These are phyloP conservation scores for Macadamia tetraphylla DNA, from an alignment of 164 flowering plant species.

Conservation along the genomic window DNA sequence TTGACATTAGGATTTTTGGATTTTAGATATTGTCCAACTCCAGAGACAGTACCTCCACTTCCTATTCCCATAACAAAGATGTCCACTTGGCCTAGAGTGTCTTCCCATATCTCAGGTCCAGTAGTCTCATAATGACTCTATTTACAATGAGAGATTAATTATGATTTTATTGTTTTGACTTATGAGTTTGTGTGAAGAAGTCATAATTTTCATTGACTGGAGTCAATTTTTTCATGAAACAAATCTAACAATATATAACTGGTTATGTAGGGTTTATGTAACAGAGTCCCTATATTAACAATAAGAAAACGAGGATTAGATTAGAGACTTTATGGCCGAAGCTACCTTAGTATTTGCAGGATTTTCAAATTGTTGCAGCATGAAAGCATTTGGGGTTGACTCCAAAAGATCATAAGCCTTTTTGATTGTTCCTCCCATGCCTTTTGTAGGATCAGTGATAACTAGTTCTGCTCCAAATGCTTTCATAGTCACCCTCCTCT, in stretches of 20 bases:
- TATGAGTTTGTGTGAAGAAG: not conserved
- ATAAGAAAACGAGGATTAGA: too few species aligned
- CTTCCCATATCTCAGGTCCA: slow-evolving; percentile 98
- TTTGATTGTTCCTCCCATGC: slow-evolving; percentile 94
- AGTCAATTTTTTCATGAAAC: too few species aligned
- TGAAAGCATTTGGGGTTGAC: slow-evolving; percentile 71
- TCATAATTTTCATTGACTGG: not conserved
- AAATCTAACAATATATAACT: too few species aligned
- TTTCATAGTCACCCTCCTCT: slow-evolving; percentile 89
- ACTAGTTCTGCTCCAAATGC: slow-evolving; percentile 90
- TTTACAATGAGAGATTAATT: slow-evolving; percentile 4
- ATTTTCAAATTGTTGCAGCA: slow-evolving; percentile 90
- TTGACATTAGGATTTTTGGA: slow-evolving; percentile 85
- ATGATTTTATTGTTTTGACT: not conserved
- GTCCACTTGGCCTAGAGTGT: slow-evolving; percentile 80
- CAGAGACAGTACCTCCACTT: slow-evolving; percentile 94
- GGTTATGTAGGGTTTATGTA: too few species aligned
- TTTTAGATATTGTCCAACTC: slow-evolving; percentile 87
- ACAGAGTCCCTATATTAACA: too few species aligned
- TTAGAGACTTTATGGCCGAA: not conserved
- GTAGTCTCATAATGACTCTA: slow-evolving; percentile 95
- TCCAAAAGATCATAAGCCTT: slow-evolving; percentile 82
- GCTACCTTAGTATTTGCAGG: slow-evolving; percentile 84
- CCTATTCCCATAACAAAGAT: slow-evolving; percentile 98
- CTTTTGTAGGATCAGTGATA: slow-evolving; percentile 86